Evolutionary conservation across 768 basidiomycete genomes (phyloP).

Genomic region (Phanerochaete carnosa): DNA sequence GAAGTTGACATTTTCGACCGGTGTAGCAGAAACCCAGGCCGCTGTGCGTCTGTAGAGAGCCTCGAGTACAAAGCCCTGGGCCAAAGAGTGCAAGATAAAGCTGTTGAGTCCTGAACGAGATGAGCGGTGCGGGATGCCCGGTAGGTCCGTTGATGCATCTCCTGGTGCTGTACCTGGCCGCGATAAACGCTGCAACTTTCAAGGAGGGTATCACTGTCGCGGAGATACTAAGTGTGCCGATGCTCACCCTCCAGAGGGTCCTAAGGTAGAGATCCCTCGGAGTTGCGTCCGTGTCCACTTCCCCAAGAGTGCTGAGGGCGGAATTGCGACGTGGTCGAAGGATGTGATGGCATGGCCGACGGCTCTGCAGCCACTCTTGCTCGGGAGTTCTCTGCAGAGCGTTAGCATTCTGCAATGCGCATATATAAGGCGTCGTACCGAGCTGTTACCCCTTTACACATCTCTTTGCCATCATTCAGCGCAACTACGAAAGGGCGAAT

Average conservation of each 20-base stretch:
- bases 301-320: conserved; percentile 3
- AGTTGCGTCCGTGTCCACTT: not conserved
- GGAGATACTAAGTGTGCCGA: not conserved
- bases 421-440: too few relatives aligned
- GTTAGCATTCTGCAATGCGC: too few relatives aligned
- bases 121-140: not conserved
- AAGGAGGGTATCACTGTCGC: not conserved
- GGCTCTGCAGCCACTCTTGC: conserved; percentile 18
- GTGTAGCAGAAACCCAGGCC: too few relatives aligned
- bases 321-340: conserved; percentile 17
- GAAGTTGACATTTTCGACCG: too few relatives aligned
- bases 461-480: not conserved
- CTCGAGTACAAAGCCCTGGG: not conserved
- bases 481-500: conserved; percentile 4
- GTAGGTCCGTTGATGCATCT: not conserved
- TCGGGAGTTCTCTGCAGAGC: conserved; percentile 7
- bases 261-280: not conserved
- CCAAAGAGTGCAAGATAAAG: conserved; percentile 3
- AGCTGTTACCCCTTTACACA: conserved; percentile 7
- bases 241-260: conserved; percentile 4
- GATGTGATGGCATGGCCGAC: conserved; percentile 11
- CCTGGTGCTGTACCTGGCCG: conserved; percentile 2
- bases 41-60: too few relatives aligned
- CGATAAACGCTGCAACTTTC: not conserved
- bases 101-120: conserved; percentile 5